These are phyloP conservation scores for Tolypocladium nubicola DNA, from an alignment of 2,329 filamentous ascomycete species.

Conservation along the genomic window DNA sequence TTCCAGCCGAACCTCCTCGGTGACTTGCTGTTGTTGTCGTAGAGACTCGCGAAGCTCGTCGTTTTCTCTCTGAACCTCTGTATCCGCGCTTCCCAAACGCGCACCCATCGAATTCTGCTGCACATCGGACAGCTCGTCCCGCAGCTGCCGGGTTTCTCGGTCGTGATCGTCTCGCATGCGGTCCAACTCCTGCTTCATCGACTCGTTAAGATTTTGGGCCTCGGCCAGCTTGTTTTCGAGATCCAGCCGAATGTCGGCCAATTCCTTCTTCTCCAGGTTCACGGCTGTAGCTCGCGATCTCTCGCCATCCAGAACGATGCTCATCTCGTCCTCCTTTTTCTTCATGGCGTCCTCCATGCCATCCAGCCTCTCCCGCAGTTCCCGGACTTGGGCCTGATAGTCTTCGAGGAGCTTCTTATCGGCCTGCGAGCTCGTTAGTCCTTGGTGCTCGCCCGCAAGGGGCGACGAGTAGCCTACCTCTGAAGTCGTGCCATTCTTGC, in stretches of 20 bases:
- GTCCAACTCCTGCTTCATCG: slow-evolving; percentile 69
- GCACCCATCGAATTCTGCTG: slow-evolving; percentile 19
- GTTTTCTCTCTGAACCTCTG: slow-evolving; percentile 57
- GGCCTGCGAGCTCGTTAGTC: slow-evolving; percentile 27
- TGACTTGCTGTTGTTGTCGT: slow-evolving; percentile 67
- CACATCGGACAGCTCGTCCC: slow-evolving; percentile 34
- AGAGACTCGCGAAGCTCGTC: slow-evolving; percentile 55
- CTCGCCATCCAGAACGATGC: slow-evolving; percentile 47
- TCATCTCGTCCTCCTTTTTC: slow-evolving; percentile 62
- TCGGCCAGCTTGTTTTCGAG: slow-evolving; percentile 67
- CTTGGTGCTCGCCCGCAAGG: neutral
- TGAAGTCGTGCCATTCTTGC: slow-evolving; percentile 18
- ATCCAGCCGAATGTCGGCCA: slow-evolving; percentile 51
- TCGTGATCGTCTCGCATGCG: slow-evolving; percentile 59
- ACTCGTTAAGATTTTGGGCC: slow-evolving; percentile 67
- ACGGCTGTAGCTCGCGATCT: slow-evolving; percentile 39
- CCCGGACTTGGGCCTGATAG: slow-evolving; percentile 67
- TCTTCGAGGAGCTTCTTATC: slow-evolving; percentile 67
- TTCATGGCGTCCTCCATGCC: slow-evolving; percentile 59
- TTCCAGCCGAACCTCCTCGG: slow-evolving; percentile 77
- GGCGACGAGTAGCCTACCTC: slow-evolving; percentile 24
- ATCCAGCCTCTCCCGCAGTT: slow-evolving; percentile 64
- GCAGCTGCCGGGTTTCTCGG: slow-evolving; percentile 50
- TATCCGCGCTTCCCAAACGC: slow-evolving; percentile 26
- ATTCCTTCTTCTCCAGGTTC: slow-evolving; percentile 59